A percentile compares a stretch with the other conserved stretches of the same genome.
Evolutionary conservation across 139 green algal genomes (phyloP).

Genomic region (Coccomyxa sp.): DNA sequence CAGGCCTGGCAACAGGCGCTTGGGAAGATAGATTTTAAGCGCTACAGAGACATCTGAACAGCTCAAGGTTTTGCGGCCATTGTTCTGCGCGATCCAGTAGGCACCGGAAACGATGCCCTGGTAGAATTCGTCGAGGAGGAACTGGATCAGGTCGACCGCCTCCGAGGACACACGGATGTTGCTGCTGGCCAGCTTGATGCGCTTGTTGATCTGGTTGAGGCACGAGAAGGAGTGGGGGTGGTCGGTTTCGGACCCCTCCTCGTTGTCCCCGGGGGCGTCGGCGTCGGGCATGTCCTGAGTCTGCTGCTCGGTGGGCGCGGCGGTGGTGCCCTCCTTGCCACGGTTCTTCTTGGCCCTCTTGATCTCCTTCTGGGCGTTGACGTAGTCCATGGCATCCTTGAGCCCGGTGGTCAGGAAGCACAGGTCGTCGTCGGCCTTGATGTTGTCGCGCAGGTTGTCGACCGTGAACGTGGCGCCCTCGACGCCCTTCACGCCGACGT

Average conservation of each 20-base stretch:
- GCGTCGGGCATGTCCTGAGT: neutral
- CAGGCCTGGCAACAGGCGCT: neutral
- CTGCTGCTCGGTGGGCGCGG: neutral
- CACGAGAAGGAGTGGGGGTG: neutral
- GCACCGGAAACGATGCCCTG: neutral
- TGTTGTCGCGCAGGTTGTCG: neutral
- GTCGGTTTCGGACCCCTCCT: neutral
- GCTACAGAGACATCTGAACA: neutral
- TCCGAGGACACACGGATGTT: neutral
- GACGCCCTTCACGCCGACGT: neutral
- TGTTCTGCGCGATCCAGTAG: neutral
- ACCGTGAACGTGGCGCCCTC: neutral
- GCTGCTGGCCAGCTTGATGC: neutral
- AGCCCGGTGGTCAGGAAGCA: neutral
- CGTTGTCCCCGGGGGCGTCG: neutral
- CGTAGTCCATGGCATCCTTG: neutral
- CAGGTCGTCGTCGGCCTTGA: neutral
- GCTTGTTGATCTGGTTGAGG: neutral
- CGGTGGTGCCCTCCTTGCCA: neutral
- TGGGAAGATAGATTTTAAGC: conserved; percentile 1
- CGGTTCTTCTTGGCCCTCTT: neutral
- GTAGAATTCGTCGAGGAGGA: neutral
- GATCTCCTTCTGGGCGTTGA: neutral
- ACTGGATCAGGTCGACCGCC: neutral
- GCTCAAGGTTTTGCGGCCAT: neutral